phyloP scores from a whole-genome alignment of 305 asterid species.

The Solanum hybrid region DNA sequence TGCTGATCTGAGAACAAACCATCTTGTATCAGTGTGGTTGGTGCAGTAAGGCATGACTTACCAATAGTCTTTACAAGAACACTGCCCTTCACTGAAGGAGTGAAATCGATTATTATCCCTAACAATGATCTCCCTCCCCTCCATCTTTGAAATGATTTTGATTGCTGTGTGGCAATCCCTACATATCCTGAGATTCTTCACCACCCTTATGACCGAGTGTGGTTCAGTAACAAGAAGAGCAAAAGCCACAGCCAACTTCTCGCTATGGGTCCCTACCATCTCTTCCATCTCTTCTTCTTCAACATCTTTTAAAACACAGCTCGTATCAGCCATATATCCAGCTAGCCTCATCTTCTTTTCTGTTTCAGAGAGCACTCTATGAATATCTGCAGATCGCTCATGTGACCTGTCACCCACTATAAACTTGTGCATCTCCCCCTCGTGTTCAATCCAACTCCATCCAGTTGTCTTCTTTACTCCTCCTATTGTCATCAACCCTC shows the following conservation, averaged over 20 bases:
- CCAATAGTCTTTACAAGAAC: constrained; percentile 72
- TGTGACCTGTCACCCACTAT: constrained; percentile 46
- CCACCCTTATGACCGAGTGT: constrained; percentile 38
- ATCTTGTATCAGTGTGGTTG: neutral
- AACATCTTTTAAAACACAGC: constrained; percentile 48
- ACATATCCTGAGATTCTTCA: constrained; percentile 64
- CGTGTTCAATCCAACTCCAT: constrained; percentile 64
- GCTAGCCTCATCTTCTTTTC: constrained; percentile 32
- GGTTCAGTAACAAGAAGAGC: constrained; percentile 42
- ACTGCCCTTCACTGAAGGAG: constrained; percentile 32
- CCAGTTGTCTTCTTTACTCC: constrained; percentile 44
- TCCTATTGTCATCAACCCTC: constrained; percentile 37
- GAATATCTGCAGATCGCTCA: constrained; percentile 33
- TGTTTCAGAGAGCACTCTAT: constrained; percentile 24
- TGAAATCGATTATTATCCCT: constrained; percentile 70
- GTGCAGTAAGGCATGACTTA: constrained; percentile 7
- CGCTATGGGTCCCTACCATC: constrained; percentile 62
- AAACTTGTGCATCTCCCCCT: constrained; percentile 41
- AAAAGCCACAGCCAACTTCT: constrained; percentile 59
- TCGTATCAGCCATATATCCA: constrained; percentile 52
- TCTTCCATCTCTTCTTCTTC: constrained; percentile 77
- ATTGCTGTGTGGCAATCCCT: constrained; percentile 62
- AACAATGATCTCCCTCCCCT: constrained; percentile 44
- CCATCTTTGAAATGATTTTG: constrained; percentile 46
- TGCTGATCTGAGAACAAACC: neutral